Evolutionary conservation across 2,329 filamentous ascomycete genomes (phyloP), one percentile per base, ranked within the genome.

Genomic region (Fusarium subtropicale): DNA sequence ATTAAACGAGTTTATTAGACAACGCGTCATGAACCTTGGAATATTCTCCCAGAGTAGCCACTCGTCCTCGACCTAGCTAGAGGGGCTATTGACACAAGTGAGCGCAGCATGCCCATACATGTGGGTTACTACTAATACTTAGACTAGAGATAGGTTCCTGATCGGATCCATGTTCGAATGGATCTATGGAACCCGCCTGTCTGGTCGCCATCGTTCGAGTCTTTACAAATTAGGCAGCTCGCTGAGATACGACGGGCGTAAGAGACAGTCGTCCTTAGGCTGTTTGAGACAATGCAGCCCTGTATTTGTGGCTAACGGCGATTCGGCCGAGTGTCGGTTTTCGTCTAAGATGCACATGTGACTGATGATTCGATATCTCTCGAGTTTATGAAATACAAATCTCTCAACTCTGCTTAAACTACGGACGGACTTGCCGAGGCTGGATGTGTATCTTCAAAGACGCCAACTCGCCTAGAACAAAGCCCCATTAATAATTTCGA

Each of bases 301-400:
- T 60, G 63, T 38, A 52, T 39, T 36, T 39, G 36, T 39, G n/a
- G 16, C 41, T 26, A 44, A 20, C 34, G 33, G 38, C 31, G 16
- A 53, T 55, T 71, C 69, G 67, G 69, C 69, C 69, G 60, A 72
- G 69, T 56, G 18, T 42, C 64, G 64, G 70, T 33, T 56, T 54
- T 65, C 60, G 31, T 20, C 31, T 47, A 46, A 36, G 41, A 52
- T 47, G 53, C 4, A 50, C 24, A 22, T 20, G 38, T 41, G 15
- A 22, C n/a, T 10, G 22, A 16, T 26, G 22, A 42, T 28, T 28
- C 7, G 7, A 8, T 31, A 30, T 46, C 18, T 30, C 11, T 20
- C 18, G 8, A 30, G 18, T 30, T 45, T 30, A 44, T 51, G n/a
- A 36, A 39, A 39, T 39, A 39, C 36, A 38, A 38, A 36, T 36